Base-by-base conservation (phyloP, 768 basidiomycete species). In the Pleurotus tuoliensis region DNA sequence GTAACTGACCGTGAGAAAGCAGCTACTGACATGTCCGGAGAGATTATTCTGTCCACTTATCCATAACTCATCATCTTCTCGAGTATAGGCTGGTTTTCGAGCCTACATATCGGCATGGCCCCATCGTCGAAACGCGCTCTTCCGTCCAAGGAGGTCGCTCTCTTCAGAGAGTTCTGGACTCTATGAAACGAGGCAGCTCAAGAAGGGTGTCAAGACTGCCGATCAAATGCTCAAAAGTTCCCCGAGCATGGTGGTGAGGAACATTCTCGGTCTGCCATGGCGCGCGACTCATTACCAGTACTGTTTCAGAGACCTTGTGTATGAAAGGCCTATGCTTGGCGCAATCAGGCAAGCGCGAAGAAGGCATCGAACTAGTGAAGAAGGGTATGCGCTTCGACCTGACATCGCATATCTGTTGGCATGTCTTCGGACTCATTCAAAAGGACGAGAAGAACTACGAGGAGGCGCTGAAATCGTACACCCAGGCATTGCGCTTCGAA, bases 341-440 rank as follows among this genome's bases (percentile, higher is more conserved):
- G 27, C 89, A 89, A 66, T 84, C 87, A 82, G 92, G 86, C 49
- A 79, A 80, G 66, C 85, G 85, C 59, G 92, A 88, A 25, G 84
- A 94, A 61, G 94, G 94, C 27, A 76, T 90, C 57, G 87, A 90
- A 38, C 80, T 92, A 45, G 88, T 93, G 62, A 88, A 89, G 76
- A 87, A 90, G 63, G 94, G 94, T 57, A 80, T 92, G 61, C 80
- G 84, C 43, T 77, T 86, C 47, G 92, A 95, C 71, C 73, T 92
- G 55, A 87, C 82, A 30, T 94, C 92, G 16, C 94, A 98, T 66
- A 98, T 99, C 67, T 89, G 88, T 67, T 98, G 97, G 95, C 97
- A 99, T 71, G 96, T 98, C 61, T 90, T 93, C 68, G 97, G 94
- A 24, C 87, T 99, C 64, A 85, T 97, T 18, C 90, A 94, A 69